phyloP scores from a whole-genome alignment of 768 basidiomycete genomes.

The Hemileccinum impolitum region DNA sequence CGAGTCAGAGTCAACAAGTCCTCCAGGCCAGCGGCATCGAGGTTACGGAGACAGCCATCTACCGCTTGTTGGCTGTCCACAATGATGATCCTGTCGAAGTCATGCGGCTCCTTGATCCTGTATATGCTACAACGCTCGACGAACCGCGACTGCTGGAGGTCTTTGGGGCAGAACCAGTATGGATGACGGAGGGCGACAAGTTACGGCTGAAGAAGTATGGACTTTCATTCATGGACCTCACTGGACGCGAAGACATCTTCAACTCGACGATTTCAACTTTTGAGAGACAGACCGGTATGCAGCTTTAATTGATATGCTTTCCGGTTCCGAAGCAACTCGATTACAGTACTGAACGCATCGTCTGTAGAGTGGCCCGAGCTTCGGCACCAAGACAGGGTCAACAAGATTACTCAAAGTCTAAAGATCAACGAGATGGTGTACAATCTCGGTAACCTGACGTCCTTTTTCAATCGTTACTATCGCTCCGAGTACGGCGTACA shows the following conservation, averaged over 20 bases:
- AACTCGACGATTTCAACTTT: neutral
- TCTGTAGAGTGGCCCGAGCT: slow-evolving; percentile 18
- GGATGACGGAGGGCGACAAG: slow-evolving; percentile 20
- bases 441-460: slow-evolving; percentile 35
- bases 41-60: neutral
- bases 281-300: neutral
- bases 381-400: slow-evolving; percentile 15
- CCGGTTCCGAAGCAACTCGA: neutral
- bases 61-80: slow-evolving; percentile 8
- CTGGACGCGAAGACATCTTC: neutral
- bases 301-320: slow-evolving; percentile 10
- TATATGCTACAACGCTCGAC: slow-evolving; percentile 12
- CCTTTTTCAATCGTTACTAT: slow-evolving; percentile 35
- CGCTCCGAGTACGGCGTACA: slow-evolving; percentile 35
- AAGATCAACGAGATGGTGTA: slow-evolving; percentile 32
- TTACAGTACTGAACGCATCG: neutral
- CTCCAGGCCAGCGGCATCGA: neutral
- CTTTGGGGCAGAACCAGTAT: slow-evolving; percentile 10
- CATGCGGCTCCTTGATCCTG: slow-evolving; percentile 14
- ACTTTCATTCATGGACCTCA: slow-evolving; percentile 13
- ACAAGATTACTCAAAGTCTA: neutral
- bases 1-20: neutral
- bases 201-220: slow-evolving; percentile 9
- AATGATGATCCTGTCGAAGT: slow-evolving; percentile 15
- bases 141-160: slow-evolving; percentile 16